Evolutionary conservation across 2,329 filamentous ascomycete species (phyloP).

Genomic region (Stagonosporopsis rhizophila): DNA sequence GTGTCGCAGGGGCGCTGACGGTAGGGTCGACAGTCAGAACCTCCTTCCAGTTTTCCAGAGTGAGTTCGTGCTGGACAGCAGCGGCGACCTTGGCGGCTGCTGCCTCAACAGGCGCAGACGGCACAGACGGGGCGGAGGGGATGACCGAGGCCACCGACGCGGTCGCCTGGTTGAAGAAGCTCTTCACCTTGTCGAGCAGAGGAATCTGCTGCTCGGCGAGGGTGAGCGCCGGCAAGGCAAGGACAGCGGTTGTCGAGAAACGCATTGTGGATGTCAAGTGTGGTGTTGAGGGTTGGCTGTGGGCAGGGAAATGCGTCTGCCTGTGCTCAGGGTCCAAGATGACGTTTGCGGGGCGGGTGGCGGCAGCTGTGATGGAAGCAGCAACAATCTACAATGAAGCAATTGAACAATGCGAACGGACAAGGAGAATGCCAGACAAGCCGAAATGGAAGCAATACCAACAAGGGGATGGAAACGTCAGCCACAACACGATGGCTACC

Average conservation of each 20-base stretch:
- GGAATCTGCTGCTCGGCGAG: slow-evolving; percentile 65
- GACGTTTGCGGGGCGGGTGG: slow-evolving; percentile 28
- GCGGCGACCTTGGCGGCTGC: slow-evolving; percentile 60
- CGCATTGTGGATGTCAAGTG: slow-evolving; percentile 54
- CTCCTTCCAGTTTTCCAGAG: slow-evolving; percentile 74
- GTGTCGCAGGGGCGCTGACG: slow-evolving; percentile 64
- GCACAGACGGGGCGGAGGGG: slow-evolving; percentile 38
- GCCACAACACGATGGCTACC: slow-evolving; percentile 22
- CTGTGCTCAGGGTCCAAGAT: slow-evolving; percentile 29
- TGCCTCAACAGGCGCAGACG: slow-evolving; percentile 51
- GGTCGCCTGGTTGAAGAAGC: slow-evolving; percentile 63
- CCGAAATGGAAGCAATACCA: slow-evolving; percentile 5
- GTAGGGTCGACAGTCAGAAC: slow-evolving; percentile 67
- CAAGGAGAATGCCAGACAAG: slow-evolving; percentile 4
- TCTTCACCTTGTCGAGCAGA: slow-evolving; percentile 67
- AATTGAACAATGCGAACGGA: background rate
- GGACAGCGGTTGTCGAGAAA: slow-evolving; percentile 58
- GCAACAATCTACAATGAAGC: slow-evolving; percentile 16
- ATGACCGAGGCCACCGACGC: slow-evolving; percentile 63
- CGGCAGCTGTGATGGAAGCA: slow-evolving; percentile 21
- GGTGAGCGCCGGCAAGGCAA: slow-evolving; percentile 60
- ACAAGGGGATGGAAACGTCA: slow-evolving; percentile 20
- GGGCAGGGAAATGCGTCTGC: slow-evolving; percentile 20
- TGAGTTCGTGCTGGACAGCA: slow-evolving; percentile 64
- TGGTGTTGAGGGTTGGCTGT: slow-evolving; percentile 6